Evolutionary conservation across 352 stramenopile species (phyloP).

Genomic region (Globisporangium splendens): DNA sequence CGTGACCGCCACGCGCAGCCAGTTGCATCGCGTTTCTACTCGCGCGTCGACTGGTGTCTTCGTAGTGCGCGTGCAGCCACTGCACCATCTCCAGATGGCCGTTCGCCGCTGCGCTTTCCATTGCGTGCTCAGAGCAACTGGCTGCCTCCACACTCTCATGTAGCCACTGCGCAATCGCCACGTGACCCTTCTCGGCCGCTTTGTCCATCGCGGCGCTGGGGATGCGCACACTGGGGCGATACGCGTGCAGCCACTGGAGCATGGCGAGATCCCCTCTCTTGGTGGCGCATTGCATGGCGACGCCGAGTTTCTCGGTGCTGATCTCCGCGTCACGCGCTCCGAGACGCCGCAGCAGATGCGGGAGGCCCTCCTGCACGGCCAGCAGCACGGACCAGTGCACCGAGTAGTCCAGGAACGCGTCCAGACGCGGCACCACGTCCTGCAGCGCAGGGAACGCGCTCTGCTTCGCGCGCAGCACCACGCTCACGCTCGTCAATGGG

Average conservation of each 20-base stretch:
- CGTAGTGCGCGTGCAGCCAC: constrained; percentile 7
- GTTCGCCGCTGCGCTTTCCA: constrained; percentile 3
- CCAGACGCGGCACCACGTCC: background rate
- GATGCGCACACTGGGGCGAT: constrained; percentile 1
- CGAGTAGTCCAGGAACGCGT: constrained; percentile 11
- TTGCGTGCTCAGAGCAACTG: constrained; percentile 4
- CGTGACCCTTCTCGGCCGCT: background rate
- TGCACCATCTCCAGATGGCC: constrained; percentile 4
- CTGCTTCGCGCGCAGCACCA: constrained; percentile 10
- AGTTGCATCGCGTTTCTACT: constrained; percentile 2
- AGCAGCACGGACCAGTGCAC: constrained; percentile 12
- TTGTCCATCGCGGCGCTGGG: constrained; percentile 1
- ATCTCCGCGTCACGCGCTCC: background rate
- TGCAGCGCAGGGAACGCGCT: constrained; percentile 5
- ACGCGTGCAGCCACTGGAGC: constrained; percentile 8
- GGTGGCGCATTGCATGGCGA: constrained; percentile 6
- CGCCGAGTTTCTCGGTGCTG: constrained; percentile 5
- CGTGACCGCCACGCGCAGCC: constrained; percentile 9
- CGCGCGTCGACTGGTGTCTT: background rate
- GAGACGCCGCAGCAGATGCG: constrained; percentile 9
- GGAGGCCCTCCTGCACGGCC: constrained; percentile 1
- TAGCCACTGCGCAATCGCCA: constrained; percentile 4
- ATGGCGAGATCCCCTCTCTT: constrained; percentile 5
- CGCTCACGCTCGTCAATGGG: background rate
- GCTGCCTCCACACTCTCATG: background rate